Percentiles rank a stretch among this genome's conserved stretches.
Evolutionary conservation across 2,329 filamentous ascomycete species (phyloP).

Genomic region (Neoascochyta sp.): DNA sequence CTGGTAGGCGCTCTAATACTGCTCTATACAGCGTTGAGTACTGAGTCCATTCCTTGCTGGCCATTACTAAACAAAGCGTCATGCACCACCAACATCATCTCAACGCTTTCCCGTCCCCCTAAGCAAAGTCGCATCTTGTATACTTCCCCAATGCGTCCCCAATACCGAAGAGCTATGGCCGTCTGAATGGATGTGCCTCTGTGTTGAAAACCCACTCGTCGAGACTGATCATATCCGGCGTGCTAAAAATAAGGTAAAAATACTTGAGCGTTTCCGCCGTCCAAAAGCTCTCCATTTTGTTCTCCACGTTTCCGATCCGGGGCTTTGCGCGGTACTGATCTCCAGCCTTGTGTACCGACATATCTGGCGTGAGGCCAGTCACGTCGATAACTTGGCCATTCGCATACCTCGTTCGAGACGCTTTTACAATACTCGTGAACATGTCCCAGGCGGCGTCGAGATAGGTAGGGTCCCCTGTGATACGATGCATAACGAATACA

Average conservation of each 20-base stretch:
- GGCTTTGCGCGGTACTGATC: conserved; percentile 2
- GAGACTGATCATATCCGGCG: conserved; percentile 42
- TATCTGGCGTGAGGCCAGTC: conserved; percentile 23
- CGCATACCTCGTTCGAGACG: conserved; percentile 40
- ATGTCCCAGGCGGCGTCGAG: conserved; percentile 48
- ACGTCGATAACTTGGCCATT: conserved; percentile 47
- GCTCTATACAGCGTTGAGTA: too few species aligned
- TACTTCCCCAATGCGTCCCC: too few species aligned
- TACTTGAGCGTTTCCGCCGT: conserved; percentile 51
- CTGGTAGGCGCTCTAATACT: too few species aligned
- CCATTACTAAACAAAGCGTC: too few species aligned
- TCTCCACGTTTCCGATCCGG: conserved; percentile 20
- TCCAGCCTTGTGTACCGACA: conserved; percentile 11
- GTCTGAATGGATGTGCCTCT: conserved; percentile 48
- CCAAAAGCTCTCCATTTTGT: conserved; percentile 47
- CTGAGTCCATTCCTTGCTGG: too few species aligned
- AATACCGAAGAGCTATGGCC: too few species aligned
- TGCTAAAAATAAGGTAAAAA: conserved; percentile 48
- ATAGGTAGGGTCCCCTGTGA: conserved; percentile 51
- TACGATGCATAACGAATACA: conserved; percentile 58
- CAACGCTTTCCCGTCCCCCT: too few species aligned
- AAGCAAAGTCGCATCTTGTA: too few species aligned
- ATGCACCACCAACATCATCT: too few species aligned
- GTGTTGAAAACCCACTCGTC: conserved; percentile 52
- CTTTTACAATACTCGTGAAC: conserved; percentile 43